phyloP scores from a whole-genome alignment of 192 early-diverging fungal genomes.

The Rhizophagus clarus region DNA sequence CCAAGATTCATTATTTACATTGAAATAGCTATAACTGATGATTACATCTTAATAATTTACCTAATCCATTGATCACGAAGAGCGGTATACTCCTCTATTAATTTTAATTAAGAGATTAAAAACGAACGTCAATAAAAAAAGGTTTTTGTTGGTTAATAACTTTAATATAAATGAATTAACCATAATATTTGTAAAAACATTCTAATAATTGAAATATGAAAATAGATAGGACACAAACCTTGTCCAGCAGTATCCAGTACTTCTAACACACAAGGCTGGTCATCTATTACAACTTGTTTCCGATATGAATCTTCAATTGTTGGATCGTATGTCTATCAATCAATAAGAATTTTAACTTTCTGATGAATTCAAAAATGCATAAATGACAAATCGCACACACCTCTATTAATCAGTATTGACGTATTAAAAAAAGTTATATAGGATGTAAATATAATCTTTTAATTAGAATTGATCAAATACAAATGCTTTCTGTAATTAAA shows the following conservation, averaged over 20 bases:
- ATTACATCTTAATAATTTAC: conserved; percentile 39
- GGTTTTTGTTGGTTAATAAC: too few species aligned
- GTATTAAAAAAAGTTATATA: not conserved
- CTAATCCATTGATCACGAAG: conserved; percentile 82
- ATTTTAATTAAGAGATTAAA: conserved; percentile 1
- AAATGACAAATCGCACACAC: not conserved
- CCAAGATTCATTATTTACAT: not conserved
- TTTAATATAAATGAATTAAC: too few species aligned
- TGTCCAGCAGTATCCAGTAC: conserved; percentile 97
- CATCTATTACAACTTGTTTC: conserved; percentile 97
- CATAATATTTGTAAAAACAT: not conserved
- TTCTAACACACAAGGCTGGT: conserved; percentile 94
- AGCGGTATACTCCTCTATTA: conserved; percentile 74
- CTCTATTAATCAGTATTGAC: conserved; percentile 9
- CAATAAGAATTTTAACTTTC: conserved; percentile 32
- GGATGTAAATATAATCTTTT: not conserved
- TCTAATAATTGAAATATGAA: not conserved
- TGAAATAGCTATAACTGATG: not conserved
- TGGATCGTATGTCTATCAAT: conserved; percentile 90
- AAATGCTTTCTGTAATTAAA: not conserved
- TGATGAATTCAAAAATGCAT: not conserved
- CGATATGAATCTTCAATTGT: conserved; percentile 99
- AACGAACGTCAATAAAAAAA: not conserved
- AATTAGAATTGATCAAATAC: not conserved
- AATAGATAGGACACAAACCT: conserved; percentile 33